A percentile compares a stretch with the other conserved stretches of the same genome.
Conservation (phyloP, 1,139 yeast species). For the Candida sanyaensis region DNA sequence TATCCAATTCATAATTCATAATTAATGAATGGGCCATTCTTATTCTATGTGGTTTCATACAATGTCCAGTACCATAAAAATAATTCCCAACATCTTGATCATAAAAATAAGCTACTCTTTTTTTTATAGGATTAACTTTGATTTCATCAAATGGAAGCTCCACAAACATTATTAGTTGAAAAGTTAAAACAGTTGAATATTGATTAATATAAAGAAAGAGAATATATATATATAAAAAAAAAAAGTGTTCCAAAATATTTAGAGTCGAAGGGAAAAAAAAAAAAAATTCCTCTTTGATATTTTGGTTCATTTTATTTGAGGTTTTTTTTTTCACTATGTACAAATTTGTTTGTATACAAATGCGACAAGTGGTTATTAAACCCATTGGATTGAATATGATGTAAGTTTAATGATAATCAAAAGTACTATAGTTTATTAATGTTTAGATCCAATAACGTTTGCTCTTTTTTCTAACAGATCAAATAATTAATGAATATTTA, state of each 20-base stretch:
- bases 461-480: too few species aligned
- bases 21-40: slow-evolving; percentile 97
- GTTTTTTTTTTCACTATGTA: not conserved
- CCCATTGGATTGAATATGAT: too few species aligned
- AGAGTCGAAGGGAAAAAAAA: too few species aligned
- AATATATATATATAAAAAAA: not conserved
- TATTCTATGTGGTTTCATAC: slow-evolving; percentile 98
- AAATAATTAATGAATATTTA: too few species aligned
- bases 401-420: too few species aligned
- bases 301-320: not conserved
- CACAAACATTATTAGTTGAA: slow-evolving; percentile 33
- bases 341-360: too few species aligned
- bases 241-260: slow-evolving; percentile 1
- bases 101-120: slow-evolving; percentile 50
- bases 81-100: slow-evolving; percentile 93
- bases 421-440: too few species aligned
- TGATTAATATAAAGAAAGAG: not conserved
- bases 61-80: slow-evolving; percentile 98
- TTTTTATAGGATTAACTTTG: slow-evolving; percentile 42
- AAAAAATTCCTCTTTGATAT: not conserved
- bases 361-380: too few species aligned
- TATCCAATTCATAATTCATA: slow-evolving; percentile 96
- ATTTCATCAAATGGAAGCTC: slow-evolving; percentile 51
- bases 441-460: too few species aligned
- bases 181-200: not conserved